Percentiles rank a stretch among this genome's conserved stretches.
phyloP scores from a whole-genome alignment of 495 filamentous ascomycete genomes.

The Xylaria palmicola region DNA sequence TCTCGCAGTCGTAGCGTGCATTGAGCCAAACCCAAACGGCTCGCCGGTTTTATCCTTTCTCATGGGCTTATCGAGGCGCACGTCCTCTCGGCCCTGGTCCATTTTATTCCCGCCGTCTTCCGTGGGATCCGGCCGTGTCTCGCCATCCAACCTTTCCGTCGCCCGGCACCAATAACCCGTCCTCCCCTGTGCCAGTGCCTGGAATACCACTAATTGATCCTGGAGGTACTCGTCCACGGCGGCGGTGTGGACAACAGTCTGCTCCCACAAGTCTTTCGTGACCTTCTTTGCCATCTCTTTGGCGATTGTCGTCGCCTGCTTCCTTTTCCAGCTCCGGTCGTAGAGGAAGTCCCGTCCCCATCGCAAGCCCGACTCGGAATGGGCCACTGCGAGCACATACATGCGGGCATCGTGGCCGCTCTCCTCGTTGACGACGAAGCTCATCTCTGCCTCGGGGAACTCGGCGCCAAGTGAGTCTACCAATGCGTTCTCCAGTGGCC shows the following conservation, averaged over 20 bases:
- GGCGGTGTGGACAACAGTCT: slow-evolving; percentile 53
- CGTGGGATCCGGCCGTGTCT: slow-evolving; percentile 15
- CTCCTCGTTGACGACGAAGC: slow-evolving; percentile 55
- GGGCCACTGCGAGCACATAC: slow-evolving; percentile 73
- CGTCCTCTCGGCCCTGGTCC: slow-evolving; percentile 19
- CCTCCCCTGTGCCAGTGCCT: slow-evolving; percentile 63
- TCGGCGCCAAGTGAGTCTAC: slow-evolving; percentile 33
- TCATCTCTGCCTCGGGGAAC: slow-evolving; percentile 47
- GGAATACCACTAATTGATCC: slow-evolving; percentile 81
- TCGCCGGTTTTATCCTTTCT: slow-evolving; percentile 35
- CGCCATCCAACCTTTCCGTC: slow-evolving; percentile 13
- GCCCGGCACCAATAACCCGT: slow-evolving; percentile 34
- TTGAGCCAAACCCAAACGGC: slow-evolving; percentile 58
- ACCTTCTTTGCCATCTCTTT: slow-evolving; percentile 48
- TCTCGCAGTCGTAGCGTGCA: slow-evolving; percentile 70
- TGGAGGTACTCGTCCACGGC: slow-evolving; percentile 70
- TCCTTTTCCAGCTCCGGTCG: slow-evolving; percentile 44
- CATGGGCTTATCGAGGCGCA: slow-evolving; percentile 24
- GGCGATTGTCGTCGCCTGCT: slow-evolving; percentile 38
- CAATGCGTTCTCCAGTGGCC: slow-evolving; percentile 37
- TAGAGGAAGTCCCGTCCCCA: slow-evolving; percentile 66
- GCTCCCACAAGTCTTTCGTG: slow-evolving; percentile 56
- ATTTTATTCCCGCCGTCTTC: background rate
- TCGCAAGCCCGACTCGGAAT: slow-evolving; percentile 58
- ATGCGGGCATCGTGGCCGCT: slow-evolving; percentile 59